Base-by-base conservation (phyloP, 805 yeast species). In the Metschnikowia sp. region DNA sequence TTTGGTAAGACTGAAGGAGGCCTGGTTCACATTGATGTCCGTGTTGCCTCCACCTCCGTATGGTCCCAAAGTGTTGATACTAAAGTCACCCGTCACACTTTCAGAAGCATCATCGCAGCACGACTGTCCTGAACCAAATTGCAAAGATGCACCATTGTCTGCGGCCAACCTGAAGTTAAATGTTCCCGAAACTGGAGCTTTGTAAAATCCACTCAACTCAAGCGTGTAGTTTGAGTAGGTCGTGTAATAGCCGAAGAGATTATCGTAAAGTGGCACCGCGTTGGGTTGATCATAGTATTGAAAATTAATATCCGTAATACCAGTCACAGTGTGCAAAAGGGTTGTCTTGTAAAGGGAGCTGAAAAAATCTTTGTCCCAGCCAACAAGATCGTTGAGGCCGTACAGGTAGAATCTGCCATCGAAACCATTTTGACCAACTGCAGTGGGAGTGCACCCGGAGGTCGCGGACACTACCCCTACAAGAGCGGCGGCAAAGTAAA, bases 141-240 rank as follows among this genome's bases (percentile, higher is more conserved):
- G 54, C 48, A 54, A 42, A 6, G 56, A 45, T 2, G 56, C 58
- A 32, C 58, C 58, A 33, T 54, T 51, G 39, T 54, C 58, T 12
- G 58, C 56, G 3, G 35, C 40, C 26, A 54, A 41, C 10, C 32
- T 45, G 44, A 54, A 48, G 5, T 49, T 52, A 42, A 48, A 52
- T 2, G 35, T 36, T 15, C 58, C 58, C 8, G 54, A 10, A 3
- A 31, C 13, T 6, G 49, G 46, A 9, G 58, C 56, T 10, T 22
- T 26, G 40, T 52, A 54, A 34, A 48, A 53, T 1, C 58, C 58
- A 7, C 50, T 34, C 45, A 54, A 50, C n/a, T 48, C 54, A 11
- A 40, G 43, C 15, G 54, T 29, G 42, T 15, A 45, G 26, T 48
- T 52, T 26, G 56, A 48, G 18, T 39, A 34, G 32, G 49, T 44